phyloP scores from a whole-genome alignment of 768 basidiomycete genomes.

The Podaxis sp. region DNA sequence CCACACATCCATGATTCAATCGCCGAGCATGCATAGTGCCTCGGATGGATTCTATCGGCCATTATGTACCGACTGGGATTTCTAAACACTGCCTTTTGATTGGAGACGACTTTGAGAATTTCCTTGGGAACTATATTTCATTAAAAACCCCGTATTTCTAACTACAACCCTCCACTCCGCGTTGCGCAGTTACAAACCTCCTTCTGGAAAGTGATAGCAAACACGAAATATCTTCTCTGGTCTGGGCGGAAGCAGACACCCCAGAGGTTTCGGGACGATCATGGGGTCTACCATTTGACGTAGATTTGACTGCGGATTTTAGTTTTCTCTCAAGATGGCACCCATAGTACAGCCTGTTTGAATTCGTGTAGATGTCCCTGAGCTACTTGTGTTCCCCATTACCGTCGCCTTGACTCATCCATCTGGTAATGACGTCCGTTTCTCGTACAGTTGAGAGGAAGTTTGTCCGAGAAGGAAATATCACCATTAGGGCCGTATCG shows the following conservation, averaged over 20 bases:
- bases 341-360: background rate
- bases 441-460: background rate
- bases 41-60: background rate
- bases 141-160: background rate
- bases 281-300: background rate
- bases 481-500: background rate
- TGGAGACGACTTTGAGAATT: background rate
- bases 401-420: background rate
- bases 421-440: background rate
- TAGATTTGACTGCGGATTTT: background rate
- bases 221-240: background rate
- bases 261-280: background rate
- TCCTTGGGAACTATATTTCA: background rate
- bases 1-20: background rate
- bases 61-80: background rate
- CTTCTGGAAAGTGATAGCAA: background rate
- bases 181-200: background rate
- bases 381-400: background rate
- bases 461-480: background rate
- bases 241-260: background rate
- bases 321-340: background rate
- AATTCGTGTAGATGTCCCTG: background rate
- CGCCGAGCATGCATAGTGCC: background rate
- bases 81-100: background rate
- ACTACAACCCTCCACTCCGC: background rate